Evolutionary conservation across 371 early-diverging fungal species (phyloP).

Genomic region (Mortierella sp.): DNA sequence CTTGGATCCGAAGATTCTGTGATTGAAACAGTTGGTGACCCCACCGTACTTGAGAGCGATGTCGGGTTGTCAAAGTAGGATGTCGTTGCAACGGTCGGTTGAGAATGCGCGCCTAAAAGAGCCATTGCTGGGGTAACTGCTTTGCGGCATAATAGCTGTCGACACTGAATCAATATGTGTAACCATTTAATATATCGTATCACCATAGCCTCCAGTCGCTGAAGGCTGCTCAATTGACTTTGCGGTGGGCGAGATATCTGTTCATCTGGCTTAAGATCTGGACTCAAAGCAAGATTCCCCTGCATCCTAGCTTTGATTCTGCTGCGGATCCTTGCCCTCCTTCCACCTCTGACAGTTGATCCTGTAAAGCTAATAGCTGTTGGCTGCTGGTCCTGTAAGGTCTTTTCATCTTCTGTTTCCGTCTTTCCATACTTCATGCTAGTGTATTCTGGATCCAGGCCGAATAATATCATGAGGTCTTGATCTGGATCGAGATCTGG

Average conservation of each 20-base stretch:
- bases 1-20: neutral
- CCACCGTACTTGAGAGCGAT: neutral
- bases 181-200: slow-evolving; percentile 52
- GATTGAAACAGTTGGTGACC: slow-evolving; percentile 28
- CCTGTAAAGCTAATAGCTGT: slow-evolving; percentile 8
- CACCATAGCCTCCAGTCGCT: slow-evolving; percentile 44
- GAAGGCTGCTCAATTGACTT: slow-evolving; percentile 1
- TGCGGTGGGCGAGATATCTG: neutral
- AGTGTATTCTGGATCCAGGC: slow-evolving; percentile 28
- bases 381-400: neutral
- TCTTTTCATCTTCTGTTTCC: slow-evolving; percentile 4
- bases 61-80: slow-evolving; percentile 4
- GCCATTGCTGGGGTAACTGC: neutral
- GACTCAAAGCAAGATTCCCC: neutral
- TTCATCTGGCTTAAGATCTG: neutral
- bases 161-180: slow-evolving; percentile 44
- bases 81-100: slow-evolving; percentile 5
- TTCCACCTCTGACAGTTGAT: slow-evolving; percentile 1
- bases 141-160: slow-evolving; percentile 37
- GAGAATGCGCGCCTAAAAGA: neutral
- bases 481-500: slow-evolving; percentile 40
- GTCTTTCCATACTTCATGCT: slow-evolving; percentile 2
- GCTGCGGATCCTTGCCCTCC: slow-evolving; percentile 16
- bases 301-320: slow-evolving; percentile 23
- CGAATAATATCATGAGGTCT: slow-evolving; percentile 25